These are phyloP conservation scores for Pezicula neosporulosa DNA, from an alignment of 2,329 filamentous ascomycete species.

Conservation along the genomic window DNA sequence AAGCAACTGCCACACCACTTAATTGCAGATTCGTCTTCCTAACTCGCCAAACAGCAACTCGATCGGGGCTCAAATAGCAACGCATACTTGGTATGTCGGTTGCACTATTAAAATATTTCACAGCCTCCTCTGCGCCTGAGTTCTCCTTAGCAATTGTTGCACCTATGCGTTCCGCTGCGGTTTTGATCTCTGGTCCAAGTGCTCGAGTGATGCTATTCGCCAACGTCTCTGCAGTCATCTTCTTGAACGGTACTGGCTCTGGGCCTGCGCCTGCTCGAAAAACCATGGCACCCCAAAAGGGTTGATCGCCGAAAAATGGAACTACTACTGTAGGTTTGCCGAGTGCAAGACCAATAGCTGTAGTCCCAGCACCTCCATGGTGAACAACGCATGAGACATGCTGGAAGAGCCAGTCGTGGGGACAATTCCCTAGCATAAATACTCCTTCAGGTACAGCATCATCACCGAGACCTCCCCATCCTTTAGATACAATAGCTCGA, in stretches of 20 bases:
- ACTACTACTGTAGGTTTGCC: slow-evolving; percentile 67
- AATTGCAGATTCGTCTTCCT: slow-evolving; percentile 51
- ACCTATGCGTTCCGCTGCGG: slow-evolving; percentile 56
- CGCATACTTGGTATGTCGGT: slow-evolving; percentile 61
- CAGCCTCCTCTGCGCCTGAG: slow-evolving; percentile 66
- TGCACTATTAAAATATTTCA: slow-evolving; percentile 46
- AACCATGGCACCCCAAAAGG: slow-evolving; percentile 74
- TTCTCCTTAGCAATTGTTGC: slow-evolving; percentile 56
- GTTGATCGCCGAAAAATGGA: slow-evolving; percentile 76
- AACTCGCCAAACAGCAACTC: slow-evolving; percentile 45
- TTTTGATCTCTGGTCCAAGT: slow-evolving; percentile 55
- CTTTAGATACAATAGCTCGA: slow-evolving; percentile 68
- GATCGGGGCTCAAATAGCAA: slow-evolving; percentile 48
- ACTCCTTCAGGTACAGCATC: slow-evolving; percentile 54
- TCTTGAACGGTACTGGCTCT: slow-evolving; percentile 64
- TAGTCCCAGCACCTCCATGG: slow-evolving; percentile 73
- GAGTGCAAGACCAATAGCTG: slow-evolving; percentile 68
- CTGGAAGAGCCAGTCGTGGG: slow-evolving; percentile 75
- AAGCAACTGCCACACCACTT: slow-evolving; percentile 59
- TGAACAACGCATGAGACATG: slow-evolving; percentile 63
- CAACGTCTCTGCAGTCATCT: slow-evolving; percentile 58
- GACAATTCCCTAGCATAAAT: slow-evolving; percentile 69
- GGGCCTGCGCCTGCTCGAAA: slow-evolving; percentile 62
- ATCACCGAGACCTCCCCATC: slow-evolving; percentile 69
- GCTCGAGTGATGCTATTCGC: slow-evolving; percentile 67